These are phyloP conservation scores for Adiantum capillusveneris DNA, from an alignment of 75 land plant genomes.

Conservation along the genomic window DNA sequence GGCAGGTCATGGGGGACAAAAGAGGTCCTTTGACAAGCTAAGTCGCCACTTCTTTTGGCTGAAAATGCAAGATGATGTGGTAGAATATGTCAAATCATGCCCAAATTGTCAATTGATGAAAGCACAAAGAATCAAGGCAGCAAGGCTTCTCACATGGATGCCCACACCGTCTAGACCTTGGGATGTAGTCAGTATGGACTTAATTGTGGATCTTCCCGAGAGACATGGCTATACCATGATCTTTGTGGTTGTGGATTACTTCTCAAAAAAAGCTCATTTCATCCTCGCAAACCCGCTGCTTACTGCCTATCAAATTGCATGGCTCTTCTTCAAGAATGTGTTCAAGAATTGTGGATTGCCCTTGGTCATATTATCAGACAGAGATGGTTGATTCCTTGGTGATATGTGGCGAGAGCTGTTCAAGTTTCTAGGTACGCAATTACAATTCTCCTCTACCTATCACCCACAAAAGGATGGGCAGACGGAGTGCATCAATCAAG, in stretches of 20 bases:
- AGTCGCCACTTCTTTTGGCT: no score
- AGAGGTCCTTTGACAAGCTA: no score
- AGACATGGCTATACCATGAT: neutral
- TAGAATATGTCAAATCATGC: no score
- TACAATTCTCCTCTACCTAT: neutral
- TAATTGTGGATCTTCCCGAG: neutral
- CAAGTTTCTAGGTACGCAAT: neutral
- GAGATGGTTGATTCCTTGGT: neutral
- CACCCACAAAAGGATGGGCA: conserved; percentile 4
- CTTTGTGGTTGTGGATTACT: neutral
- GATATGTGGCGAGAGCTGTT: neutral
- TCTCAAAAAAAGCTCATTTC: neutral
- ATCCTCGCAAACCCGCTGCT: neutral
- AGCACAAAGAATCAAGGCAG: no score
- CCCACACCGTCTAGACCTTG: neutral
- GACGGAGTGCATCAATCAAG: conserved; percentile 2
- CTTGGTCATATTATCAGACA: neutral
- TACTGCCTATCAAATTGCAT: neutral
- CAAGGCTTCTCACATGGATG: neutral
- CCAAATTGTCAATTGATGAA: no score
- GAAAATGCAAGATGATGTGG: no score
- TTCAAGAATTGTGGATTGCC: neutral
- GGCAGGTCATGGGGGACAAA: no score
- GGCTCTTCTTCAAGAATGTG: neutral
- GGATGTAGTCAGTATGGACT: conserved; percentile 1